Evolutionary conservation across 139 green algal species (phyloP), one percentile per base, ranked within the genome.

Genomic region (Chlorella sp.): DNA sequence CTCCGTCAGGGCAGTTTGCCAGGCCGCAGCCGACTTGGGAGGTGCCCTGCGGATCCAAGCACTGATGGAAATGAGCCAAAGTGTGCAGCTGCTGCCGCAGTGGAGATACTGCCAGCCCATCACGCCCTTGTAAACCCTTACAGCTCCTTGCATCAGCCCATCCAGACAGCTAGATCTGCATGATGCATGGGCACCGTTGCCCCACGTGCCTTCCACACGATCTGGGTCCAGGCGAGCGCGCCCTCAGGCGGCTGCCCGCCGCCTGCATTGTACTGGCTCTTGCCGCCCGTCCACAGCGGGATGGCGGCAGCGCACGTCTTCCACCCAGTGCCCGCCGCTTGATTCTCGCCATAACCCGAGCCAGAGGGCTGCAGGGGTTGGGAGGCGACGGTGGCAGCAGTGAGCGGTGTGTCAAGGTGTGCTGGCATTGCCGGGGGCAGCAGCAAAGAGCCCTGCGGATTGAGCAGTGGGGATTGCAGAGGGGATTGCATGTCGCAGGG

Each of bases 171-270:
- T n/a, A n/a, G n/a, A n/a, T n/a, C n/a, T n/a, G n/a, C n/a, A n/a
- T n/a, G n/a, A n/a, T n/a, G n/a, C n/a, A n/a, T n/a, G n/a, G n/a
- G n/a, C n/a, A n/a, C n/a, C n/a, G n/a, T 39, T 62, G 65, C 11
- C 6, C 65, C 32, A 21, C 73, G 15, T 47, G 64, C 73, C 73
- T 80, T 80, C 73, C 73, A 80, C 4, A 80, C 73, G 2, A 80
- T 55, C 73, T 80, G 73, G 1, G 73, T 80, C 73, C 73, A 80
- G 30, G 44, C 30, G 11, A 80, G 73, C 0, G 73, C 73, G 21
- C 25, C 32, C 41, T 78, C 38, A 6, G 71, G 71, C 9, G 71
- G 71, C 26, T 41, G 15, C 23, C 71, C 69, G 4, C 5, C 36
- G 1, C 32, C 32, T 20, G 64, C 64, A 7, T 11, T n/a, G n/a